Evolutionary conservation across 768 basidiomycete species (phyloP).

Genomic region (Crassisporium funariophilum): DNA sequence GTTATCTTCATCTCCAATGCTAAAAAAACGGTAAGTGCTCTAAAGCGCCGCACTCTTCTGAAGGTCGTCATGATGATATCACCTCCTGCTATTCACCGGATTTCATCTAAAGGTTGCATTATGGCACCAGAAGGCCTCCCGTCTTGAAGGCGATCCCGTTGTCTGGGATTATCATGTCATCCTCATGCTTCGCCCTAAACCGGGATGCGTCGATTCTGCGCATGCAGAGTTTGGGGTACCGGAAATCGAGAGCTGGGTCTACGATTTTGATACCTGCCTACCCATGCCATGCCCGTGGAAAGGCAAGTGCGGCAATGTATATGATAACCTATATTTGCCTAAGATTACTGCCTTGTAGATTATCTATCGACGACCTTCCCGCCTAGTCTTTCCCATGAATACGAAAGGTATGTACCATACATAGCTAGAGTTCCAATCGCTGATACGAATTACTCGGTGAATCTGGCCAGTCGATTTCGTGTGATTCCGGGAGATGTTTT

Average conservation of each 20-base stretch:
- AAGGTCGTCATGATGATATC: neutral
- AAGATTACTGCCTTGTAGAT: constrained; percentile 30
- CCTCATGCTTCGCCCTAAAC: constrained; percentile 47
- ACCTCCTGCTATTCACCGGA: constrained; percentile 1
- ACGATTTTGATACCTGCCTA: constrained; percentile 66
- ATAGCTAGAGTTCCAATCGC: too few species aligned
- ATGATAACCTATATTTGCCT: neutral
- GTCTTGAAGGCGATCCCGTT: constrained; percentile 38
- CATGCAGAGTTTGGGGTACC: constrained; percentile 1
- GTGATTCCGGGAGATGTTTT: constrained; percentile 54
- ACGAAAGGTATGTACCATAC: constrained; percentile 50
- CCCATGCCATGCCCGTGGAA: constrained; percentile 51
- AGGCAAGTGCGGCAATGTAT: constrained; percentile 35
- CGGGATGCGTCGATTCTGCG: neutral
- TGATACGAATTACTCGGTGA: neutral
- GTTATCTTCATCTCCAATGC: constrained; percentile 69
- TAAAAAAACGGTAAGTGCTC: constrained; percentile 49
- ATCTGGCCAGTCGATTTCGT: constrained; percentile 57
- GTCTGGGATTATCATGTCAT: constrained; percentile 82
- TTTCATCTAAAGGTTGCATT: constrained; percentile 55
- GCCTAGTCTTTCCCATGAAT: constrained; percentile 33
- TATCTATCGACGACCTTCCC: constrained; percentile 51
- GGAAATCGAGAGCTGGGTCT: constrained; percentile 52
- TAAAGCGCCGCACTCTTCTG: constrained; percentile 1
- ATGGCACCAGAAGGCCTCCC: constrained; percentile 57